Conservation (phyloP, 805 yeast species). For the Saturnispora quitensis region DNA sequence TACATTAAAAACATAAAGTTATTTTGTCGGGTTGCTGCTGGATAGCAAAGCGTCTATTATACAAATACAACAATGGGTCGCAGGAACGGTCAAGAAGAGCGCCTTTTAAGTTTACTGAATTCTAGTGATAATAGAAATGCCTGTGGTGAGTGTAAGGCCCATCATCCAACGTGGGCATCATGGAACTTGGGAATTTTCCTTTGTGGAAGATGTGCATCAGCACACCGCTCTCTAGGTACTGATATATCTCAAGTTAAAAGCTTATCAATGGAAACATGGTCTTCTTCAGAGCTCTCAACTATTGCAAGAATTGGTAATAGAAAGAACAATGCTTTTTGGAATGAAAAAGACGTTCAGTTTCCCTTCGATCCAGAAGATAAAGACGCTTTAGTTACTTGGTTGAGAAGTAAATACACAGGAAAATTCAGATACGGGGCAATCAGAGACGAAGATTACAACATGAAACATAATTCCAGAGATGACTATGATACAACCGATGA, state of each 20-base stretch:
- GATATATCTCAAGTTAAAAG: conserved; percentile 62
- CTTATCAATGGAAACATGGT: conserved; percentile 66
- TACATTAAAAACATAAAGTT: not conserved
- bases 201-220: conserved; percentile 79
- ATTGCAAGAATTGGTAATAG: conserved; percentile 48
- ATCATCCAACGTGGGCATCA: conserved; percentile 52
- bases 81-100: conserved; percentile 19
- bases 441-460: conserved; percentile 30
- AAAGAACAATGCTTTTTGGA: conserved; percentile 54
- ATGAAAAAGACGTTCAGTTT: conserved; percentile 55
- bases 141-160: conserved; percentile 71
- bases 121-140: conserved; percentile 49
- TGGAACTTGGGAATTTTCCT: conserved; percentile 56
- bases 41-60: no score
- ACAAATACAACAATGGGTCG: not conserved
- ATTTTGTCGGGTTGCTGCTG: not conserved
- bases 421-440: conserved; percentile 39
- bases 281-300: conserved; percentile 40
- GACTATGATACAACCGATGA: conserved; percentile 12
- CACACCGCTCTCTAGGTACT: conserved; percentile 58
- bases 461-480: conserved; percentile 13
- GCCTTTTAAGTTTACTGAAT: conserved; percentile 51
- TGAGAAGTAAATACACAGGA: conserved; percentile 65
- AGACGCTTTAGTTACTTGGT: conserved; percentile 43
- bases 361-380: conserved; percentile 71